A percentile compares a stretch with the other conserved stretches of the same genome.
Evolutionary conservation across 176 grass and related monocot genomes (phyloP).

Genomic region (maize (Zea mays)): Zm-B73-REFERENCE-NAM-5.0 NC_050102.1:153913001-153913500

Average conservation of each 20-base stretch:
- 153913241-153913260: neutral
- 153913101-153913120: slow-evolving; percentile 37
- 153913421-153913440: slow-evolving; percentile 29
- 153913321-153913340: slow-evolving; percentile 56
- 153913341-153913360: slow-evolving; percentile 48
- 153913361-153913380: slow-evolving; percentile 50
- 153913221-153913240: too few relatives aligned
- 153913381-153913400: slow-evolving; percentile 39
- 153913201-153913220: slow-evolving; percentile 9
- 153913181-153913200: slow-evolving; percentile 41
- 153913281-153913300: neutral
- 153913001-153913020: slow-evolving; percentile 49
- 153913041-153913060: slow-evolving; percentile 42
- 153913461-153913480: slow-evolving; percentile 39
- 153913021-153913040: slow-evolving; percentile 47
- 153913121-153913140: slow-evolving; percentile 38
- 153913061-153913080: slow-evolving; percentile 37
- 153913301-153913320: neutral
- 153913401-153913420: slow-evolving; percentile 41
- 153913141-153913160: slow-evolving; percentile 52
- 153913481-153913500: slow-evolving; percentile 43
- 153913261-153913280: neutral
- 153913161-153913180: slow-evolving; percentile 58
- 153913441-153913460: slow-evolving; percentile 27
- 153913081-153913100: slow-evolving; percentile 39